These are phyloP conservation scores for Lentinus tigrinus DNA, from an alignment of 768 basidiomycete species.

Conservation along the genomic window DNA sequence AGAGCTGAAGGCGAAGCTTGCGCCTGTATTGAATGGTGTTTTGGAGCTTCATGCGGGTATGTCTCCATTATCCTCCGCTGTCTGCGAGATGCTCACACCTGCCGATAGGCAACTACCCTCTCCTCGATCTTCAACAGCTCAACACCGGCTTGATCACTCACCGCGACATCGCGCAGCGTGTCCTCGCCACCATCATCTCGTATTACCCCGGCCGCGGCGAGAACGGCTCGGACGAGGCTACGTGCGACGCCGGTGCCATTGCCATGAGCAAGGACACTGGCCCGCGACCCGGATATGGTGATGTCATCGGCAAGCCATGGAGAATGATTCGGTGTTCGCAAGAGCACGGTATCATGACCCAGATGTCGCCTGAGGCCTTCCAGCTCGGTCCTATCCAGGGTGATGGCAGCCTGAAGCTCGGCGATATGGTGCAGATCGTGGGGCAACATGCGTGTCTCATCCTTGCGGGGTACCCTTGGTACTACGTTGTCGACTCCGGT, in stretches of 20 bases:
- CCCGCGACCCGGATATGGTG: constrained; percentile 67
- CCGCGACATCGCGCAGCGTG: constrained; percentile 59
- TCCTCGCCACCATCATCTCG: constrained; percentile 75
- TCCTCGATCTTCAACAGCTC: constrained; percentile 82
- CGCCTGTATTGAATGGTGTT: constrained; percentile 16
- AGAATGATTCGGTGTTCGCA: constrained; percentile 64
- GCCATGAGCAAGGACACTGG: constrained; percentile 89
- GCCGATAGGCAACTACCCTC: constrained; percentile 68
- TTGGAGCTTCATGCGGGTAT: constrained; percentile 78
- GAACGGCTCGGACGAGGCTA: constrained; percentile 65
- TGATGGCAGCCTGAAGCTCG: constrained; percentile 44
- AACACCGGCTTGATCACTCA: constrained; percentile 65
- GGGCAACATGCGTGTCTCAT: constrained; percentile 88
- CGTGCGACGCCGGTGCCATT: constrained; percentile 82
- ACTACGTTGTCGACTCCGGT: constrained; percentile 76
- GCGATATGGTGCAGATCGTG: constrained; percentile 66
- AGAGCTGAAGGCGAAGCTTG: constrained; percentile 49
- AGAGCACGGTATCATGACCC: constrained; percentile 75
- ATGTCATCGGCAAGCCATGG: constrained; percentile 68
- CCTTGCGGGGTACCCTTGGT: constrained; percentile 79
- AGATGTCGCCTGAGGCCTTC: constrained; percentile 23
- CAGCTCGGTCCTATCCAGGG: constrained; percentile 20
- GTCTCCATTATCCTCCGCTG: constrained; percentile 10
- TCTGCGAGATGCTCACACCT: background rate
- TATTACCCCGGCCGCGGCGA: constrained; percentile 69